phyloP scores from a whole-genome alignment of 345 rosid species.

The Eucalyptus sideroxylon region DNA sequence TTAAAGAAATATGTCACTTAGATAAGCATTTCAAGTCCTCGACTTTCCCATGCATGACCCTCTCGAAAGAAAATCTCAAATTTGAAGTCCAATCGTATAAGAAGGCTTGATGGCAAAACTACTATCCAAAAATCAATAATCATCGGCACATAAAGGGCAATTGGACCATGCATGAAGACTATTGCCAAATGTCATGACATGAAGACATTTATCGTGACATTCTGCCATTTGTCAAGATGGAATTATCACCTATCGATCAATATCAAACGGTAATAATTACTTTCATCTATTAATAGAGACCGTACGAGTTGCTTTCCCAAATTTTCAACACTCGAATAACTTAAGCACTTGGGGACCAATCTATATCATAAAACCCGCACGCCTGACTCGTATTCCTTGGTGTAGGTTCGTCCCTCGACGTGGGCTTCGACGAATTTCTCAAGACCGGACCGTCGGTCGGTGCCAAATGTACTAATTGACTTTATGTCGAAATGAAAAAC shows the following conservation, averaged over 20 bases:
- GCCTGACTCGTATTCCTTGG: background rate
- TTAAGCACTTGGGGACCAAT: background rate
- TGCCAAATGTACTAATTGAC: background rate
- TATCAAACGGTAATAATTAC: background rate
- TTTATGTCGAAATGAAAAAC: background rate
- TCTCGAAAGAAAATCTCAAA: background rate
- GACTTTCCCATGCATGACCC: background rate
- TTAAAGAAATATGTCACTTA: background rate
- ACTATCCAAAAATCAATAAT: background rate
- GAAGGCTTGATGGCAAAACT: background rate
- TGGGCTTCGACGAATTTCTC: background rate
- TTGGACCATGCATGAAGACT: background rate
- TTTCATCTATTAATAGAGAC: background rate
- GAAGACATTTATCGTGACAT: background rate
- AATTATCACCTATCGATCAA: background rate
- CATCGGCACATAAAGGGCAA: background rate
- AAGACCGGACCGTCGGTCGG: background rate
- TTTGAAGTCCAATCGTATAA: background rate
- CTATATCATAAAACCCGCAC: accelerated
- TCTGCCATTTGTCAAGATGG: background rate
- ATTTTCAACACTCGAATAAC: background rate
- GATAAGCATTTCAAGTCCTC: background rate
- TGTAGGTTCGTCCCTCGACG: background rate
- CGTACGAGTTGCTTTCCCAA: background rate
- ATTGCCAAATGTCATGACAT: background rate